Percentiles rank a stretch among this genome's conserved stretches.
Conservation (phyloP, 2,329 filamentous ascomycete species). For the Cercospora citrullina region DNA sequence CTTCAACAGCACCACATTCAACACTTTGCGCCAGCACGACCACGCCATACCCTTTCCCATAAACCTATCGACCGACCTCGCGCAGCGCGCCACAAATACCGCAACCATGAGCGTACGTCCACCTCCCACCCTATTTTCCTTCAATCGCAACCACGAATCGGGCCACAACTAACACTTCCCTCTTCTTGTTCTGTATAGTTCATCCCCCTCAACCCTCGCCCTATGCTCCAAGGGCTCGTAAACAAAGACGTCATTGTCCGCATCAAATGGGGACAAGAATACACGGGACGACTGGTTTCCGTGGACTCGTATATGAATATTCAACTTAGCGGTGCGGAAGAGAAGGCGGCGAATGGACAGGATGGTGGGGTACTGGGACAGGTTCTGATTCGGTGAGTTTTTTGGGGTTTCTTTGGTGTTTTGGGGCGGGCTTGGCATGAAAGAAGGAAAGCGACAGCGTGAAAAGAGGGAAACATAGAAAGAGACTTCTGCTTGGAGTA, state of each 20-base stretch:
- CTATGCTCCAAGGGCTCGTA: slow-evolving; percentile 93
- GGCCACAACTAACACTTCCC: not conserved
- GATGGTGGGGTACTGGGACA: slow-evolving; percentile 81
- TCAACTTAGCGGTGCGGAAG: slow-evolving; percentile 84
- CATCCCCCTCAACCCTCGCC: slow-evolving; percentile 93
- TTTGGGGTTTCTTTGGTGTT: too few relatives aligned
- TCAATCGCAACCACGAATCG: not conserved
- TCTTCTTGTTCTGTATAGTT: slow-evolving; percentile 50
- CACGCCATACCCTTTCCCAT: not conserved
- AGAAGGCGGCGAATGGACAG: slow-evolving; percentile 80
- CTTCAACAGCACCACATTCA: not conserved
- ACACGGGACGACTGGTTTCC: slow-evolving; percentile 88
- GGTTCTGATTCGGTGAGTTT: slow-evolving; percentile 80
- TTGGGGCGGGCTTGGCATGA: too few relatives aligned
- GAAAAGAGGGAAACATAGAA: too few relatives aligned
- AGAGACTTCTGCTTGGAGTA: too few relatives aligned
- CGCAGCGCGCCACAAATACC: slow-evolving; percentile 10
- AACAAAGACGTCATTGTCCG: slow-evolving; percentile 88
- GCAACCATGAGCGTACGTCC: slow-evolving; percentile 30
- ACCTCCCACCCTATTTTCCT: not conserved
- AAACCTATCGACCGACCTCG: not conserved
- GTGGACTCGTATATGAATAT: slow-evolving; percentile 99
- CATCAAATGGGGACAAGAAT: slow-evolving; percentile 98
- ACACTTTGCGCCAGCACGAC: not conserved
- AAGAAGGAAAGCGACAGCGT: too few relatives aligned